Evolutionary conservation across 768 basidiomycete species (phyloP).

Genomic region (Serpula lacrymans): DNA sequence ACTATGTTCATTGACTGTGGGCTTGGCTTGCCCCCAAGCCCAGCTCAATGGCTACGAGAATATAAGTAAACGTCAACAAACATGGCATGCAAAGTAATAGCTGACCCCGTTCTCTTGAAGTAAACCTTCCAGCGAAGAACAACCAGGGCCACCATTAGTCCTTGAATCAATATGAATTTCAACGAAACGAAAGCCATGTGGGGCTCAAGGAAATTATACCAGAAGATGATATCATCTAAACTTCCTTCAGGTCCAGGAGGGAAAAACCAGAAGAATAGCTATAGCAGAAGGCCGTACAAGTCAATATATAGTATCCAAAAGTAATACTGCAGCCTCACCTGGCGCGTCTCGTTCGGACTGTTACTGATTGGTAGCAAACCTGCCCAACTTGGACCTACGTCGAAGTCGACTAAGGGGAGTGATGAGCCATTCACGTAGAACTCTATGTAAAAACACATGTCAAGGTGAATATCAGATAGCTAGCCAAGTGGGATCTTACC

Average conservation of each 20-base stretch:
- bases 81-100: constrained; percentile 6
- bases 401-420: constrained; percentile 69
- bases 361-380: constrained; percentile 70
- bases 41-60: constrained; percentile 59
- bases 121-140: constrained; percentile 68
- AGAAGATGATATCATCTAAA: constrained; percentile 71
- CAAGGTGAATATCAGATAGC: not conserved
- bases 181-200: not conserved
- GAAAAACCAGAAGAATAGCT: constrained; percentile 87
- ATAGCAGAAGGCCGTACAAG: not conserved
- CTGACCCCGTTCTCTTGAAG: constrained; percentile 74
- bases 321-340: constrained; percentile 39
- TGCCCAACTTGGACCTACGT: constrained; percentile 73
- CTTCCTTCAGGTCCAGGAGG: constrained; percentile 73
- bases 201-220: constrained; percentile 41
- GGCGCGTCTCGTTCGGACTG: constrained; percentile 57
- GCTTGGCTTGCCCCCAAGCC: constrained; percentile 59
- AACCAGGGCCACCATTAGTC: constrained; percentile 82
- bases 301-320: too few species aligned
- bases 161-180: constrained; percentile 26
- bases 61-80: constrained; percentile 15
- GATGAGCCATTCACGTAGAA: constrained; percentile 66
- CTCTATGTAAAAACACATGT: constrained; percentile 33
- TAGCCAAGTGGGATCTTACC: constrained; percentile 32
- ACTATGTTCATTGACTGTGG: constrained; percentile 62